phyloP scores from a whole-genome alignment of 2,329 filamentous ascomycete genomes.

The Alternaria dauci region DNA sequence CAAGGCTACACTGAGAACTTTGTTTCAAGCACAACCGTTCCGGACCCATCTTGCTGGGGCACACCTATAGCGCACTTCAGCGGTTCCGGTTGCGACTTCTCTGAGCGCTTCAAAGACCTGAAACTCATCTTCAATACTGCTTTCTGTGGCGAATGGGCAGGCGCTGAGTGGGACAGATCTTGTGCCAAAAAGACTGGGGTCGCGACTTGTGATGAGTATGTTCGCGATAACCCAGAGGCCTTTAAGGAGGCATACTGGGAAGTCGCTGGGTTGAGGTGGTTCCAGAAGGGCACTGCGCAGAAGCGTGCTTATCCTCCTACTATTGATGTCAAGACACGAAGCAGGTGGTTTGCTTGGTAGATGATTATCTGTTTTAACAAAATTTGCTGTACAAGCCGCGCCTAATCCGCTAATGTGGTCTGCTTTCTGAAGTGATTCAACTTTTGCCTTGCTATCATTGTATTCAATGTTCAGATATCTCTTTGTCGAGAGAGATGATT shows the following conservation, averaged over 20 bases:
- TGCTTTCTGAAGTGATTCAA: not conserved
- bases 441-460: not conserved
- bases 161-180: slow-evolving; percentile 63
- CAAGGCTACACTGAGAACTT: not conserved
- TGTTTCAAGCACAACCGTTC: slow-evolving; percentile 9
- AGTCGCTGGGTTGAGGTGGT: slow-evolving; percentile 43
- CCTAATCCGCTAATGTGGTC: not conserved
- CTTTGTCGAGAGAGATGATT: too few species aligned
- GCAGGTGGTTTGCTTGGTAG: not conserved
- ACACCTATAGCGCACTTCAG: slow-evolving; percentile 52
- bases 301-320: not conserved
- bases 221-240: slow-evolving; percentile 39
- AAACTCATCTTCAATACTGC: slow-evolving; percentile 57
- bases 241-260: slow-evolving; percentile 49
- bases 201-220: slow-evolving; percentile 50
- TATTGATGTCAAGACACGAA: not conserved
- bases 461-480: too few species aligned
- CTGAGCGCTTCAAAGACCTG: slow-evolving; percentile 37
- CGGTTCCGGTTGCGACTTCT: slow-evolving; percentile 57
- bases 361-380: not conserved
- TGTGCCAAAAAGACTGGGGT: slow-evolving; percentile 56
- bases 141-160: slow-evolving; percentile 65
- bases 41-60: slow-evolving; percentile 32
- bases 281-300: slow-evolving; percentile 19
- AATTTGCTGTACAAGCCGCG: not conserved